Evolutionary conservation across 306 rosid species (phyloP).

Genomic region (Begonia loranthoides): DNA sequence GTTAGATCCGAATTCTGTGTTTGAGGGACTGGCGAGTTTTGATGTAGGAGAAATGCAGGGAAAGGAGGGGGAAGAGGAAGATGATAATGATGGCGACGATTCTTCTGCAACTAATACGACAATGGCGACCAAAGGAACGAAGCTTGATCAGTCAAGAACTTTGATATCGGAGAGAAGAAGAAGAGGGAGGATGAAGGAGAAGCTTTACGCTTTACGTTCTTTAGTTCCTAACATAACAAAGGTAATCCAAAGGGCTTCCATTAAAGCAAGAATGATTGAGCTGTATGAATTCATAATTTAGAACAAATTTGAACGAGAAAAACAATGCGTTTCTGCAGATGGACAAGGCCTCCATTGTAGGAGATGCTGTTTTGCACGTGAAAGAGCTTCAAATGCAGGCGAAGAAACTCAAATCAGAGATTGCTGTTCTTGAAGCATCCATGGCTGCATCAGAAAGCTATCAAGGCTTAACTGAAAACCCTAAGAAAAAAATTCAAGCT

Average conservation of each 20-base stretch:
- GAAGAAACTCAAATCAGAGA: slow-evolving; percentile 57
- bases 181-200: slow-evolving; percentile 79
- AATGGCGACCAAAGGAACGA: slow-evolving; percentile 18
- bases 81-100: slow-evolving; percentile 21
- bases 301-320: background rate
- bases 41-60: slow-evolving; percentile 17
- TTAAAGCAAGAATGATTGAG: too few relatives aligned
- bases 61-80: slow-evolving; percentile 14
- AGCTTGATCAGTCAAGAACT: slow-evolving; percentile 60
- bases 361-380: slow-evolving; percentile 67
- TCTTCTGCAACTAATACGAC: slow-evolving; percentile 30
- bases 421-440: slow-evolving; percentile 58
- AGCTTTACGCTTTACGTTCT: slow-evolving; percentile 73
- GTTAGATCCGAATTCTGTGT: slow-evolving; percentile 28
- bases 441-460: slow-evolving; percentile 22
- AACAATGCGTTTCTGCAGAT: slow-evolving; percentile 27
- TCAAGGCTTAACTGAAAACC: slow-evolving; percentile 24
- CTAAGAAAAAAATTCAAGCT: slow-evolving; percentile 19
- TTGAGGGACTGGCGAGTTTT: slow-evolving; percentile 32
- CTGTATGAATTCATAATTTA: background rate
- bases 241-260: slow-evolving; percentile 17
- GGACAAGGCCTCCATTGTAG: slow-evolving; percentile 94
- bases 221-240: slow-evolving; percentile 86
- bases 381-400: slow-evolving; percentile 62
- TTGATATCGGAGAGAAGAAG: slow-evolving; percentile 70